These are phyloP conservation scores for Debaryomyces fabryi DNA, from an alignment of 1,139 yeast species.

Conservation along the genomic window DNA sequence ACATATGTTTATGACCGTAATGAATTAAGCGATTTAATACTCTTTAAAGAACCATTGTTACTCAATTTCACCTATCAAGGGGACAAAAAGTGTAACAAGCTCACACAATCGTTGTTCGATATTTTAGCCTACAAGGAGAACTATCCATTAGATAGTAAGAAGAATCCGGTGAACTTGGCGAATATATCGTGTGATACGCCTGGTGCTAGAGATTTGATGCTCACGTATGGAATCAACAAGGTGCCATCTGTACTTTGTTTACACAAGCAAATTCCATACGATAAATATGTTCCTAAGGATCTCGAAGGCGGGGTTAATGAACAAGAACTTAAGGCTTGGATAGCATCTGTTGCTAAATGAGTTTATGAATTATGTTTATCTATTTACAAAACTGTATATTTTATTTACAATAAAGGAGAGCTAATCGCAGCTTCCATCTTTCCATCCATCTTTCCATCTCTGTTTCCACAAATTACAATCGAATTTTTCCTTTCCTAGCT, in stretches of 20 bases:
- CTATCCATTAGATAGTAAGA: constrained; percentile 36
- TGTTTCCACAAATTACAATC: constrained; percentile 90
- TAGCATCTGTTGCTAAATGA: constrained; percentile 24
- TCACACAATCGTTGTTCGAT: constrained; percentile 67
- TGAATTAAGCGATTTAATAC: constrained; percentile 59
- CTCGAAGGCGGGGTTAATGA: constrained; percentile 48
- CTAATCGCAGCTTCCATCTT: constrained; percentile 41
- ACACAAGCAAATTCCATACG: constrained; percentile 65
- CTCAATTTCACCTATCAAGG: constrained; percentile 75
- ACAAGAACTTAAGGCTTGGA: constrained; percentile 59
- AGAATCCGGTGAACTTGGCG: constrained; percentile 55
- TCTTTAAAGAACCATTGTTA: constrained; percentile 62
- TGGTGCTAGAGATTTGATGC: constrained; percentile 60
- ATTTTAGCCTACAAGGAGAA: constrained; percentile 52
- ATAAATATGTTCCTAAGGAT: constrained; percentile 44
- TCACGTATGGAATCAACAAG: constrained; percentile 58
- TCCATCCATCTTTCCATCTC: constrained; percentile 88
- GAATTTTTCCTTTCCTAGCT: constrained; percentile 81
- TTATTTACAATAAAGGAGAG: constrained; percentile 3
- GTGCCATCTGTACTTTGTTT: constrained; percentile 72
- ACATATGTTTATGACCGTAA: constrained; percentile 46
- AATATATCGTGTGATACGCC: constrained; percentile 71
- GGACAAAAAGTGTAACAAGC: constrained; percentile 60
- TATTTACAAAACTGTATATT: constrained; percentile 4
- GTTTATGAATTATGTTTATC: background rate